phyloP scores from a whole-genome alignment of 1,139 yeast genomes.

The Suhomyces taliae region DNA sequence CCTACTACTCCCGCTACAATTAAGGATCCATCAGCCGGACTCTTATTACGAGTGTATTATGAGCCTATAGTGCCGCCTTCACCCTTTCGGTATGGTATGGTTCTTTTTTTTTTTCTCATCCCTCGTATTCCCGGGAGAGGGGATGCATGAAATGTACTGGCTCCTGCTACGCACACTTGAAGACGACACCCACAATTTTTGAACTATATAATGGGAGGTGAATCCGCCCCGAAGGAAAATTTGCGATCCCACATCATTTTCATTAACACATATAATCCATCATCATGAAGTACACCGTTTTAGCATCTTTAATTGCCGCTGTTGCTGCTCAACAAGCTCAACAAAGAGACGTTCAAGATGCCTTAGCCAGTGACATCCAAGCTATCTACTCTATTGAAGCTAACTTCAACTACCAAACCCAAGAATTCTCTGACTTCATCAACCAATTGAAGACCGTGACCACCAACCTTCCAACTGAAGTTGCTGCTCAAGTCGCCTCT shows the following conservation, averaged over 20 bases:
- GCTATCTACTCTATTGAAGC: neutral
- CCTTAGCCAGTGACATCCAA: neutral
- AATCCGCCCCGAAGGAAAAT: neutral
- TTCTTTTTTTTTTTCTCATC: neutral
- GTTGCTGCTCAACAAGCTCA: neutral
- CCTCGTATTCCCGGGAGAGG: neutral
- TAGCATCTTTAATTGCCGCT: neutral
- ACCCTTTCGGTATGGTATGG: neutral
- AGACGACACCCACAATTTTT: no score
- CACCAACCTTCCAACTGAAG: neutral
- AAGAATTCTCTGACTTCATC: neutral
- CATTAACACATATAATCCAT: neutral
- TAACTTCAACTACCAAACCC: neutral
- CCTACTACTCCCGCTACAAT: no score
- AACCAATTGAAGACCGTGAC: neutral
- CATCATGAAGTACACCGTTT: constrained; percentile 1
- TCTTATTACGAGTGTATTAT: neutral
- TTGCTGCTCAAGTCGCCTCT: neutral
- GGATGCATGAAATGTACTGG: neutral
- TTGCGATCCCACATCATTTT: neutral
- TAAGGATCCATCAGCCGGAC: no score
- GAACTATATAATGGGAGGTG: no score
- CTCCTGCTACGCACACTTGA: no score
- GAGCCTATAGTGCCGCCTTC: neutral
- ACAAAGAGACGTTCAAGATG: neutral